A percentile compares a stretch with the other conserved stretches of the same genome.
Conservation (phyloP, 2,329 filamentous ascomycete genomes). For the Berkeleyomyces basicola region DNA sequence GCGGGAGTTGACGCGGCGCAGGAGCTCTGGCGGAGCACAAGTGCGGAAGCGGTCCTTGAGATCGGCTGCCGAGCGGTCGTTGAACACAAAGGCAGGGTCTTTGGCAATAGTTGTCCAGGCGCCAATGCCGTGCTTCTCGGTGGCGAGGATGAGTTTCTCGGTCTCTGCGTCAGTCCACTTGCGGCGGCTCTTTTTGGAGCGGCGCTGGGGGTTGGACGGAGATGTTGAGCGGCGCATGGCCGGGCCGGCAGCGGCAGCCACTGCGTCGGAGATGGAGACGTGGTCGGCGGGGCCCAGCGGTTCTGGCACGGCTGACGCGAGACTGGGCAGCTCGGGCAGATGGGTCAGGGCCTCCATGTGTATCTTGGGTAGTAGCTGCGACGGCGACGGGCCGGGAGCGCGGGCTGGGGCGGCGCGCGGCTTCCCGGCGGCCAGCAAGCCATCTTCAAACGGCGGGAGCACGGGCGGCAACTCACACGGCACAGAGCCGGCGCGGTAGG, state of each 20-base stretch:
- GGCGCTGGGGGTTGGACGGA: conserved; percentile 25
- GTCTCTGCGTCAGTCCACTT: conserved; percentile 53
- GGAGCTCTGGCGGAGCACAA: conserved; percentile 45
- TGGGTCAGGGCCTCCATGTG: conserved; percentile 13
- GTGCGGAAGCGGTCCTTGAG: conserved; percentile 51
- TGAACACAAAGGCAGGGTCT: conserved; percentile 43
- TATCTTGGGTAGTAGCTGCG: not conserved
- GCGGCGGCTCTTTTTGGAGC: conserved; percentile 38
- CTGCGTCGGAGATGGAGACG: not conserved
- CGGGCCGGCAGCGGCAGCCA: not conserved
- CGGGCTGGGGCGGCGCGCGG: not conserved
- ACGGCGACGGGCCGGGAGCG: not conserved
- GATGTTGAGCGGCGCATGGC: not conserved
- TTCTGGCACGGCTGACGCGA: conserved; percentile 6
- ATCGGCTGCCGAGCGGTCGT: conserved; percentile 43
- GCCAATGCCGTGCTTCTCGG: conserved; percentile 45
- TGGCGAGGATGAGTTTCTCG: conserved; percentile 42
- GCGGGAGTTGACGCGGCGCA: conserved; percentile 1
- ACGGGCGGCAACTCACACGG: conserved; percentile 6
- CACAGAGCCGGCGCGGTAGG: not conserved
- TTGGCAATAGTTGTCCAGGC: conserved; percentile 50
- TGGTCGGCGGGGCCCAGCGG: not conserved
- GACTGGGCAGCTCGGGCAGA: conserved; percentile 21
- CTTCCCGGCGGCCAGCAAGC: not conserved
- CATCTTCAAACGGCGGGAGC: conserved; percentile 3